A percentile compares a stretch with the other conserved stretches of the same genome.
These are phyloP conservation scores for Besnoitia besnoiti DNA, from an alignment of 169 alveolate species.

Conservation along the genomic window DNA sequence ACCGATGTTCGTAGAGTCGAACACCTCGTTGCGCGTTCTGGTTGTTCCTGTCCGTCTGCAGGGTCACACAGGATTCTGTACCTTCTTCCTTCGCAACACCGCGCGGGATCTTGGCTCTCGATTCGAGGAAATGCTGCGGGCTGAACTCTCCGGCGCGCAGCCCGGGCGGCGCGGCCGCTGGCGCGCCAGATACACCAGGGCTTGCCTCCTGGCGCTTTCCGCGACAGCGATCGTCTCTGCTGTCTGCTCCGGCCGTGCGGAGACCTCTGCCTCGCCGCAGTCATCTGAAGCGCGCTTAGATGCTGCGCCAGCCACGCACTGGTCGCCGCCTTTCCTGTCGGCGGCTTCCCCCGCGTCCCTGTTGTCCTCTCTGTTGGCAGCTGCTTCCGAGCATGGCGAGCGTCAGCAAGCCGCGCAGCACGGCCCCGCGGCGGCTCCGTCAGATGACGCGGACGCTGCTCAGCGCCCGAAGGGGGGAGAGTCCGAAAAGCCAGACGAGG, in stretches of 20 bases:
- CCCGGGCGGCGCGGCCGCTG: neutral
- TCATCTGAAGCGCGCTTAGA: neutral
- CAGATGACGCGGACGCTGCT: too few relatives aligned
- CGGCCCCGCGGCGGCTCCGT: too few relatives aligned
- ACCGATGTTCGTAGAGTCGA: too few relatives aligned
- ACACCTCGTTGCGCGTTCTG: too few relatives aligned
- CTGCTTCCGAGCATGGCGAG: too few relatives aligned
- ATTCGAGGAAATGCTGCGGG: neutral
- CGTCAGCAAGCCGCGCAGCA: too few relatives aligned
- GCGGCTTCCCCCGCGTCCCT: neutral
- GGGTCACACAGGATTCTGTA: too few relatives aligned
- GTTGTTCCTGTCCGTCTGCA: neutral
- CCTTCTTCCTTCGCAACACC: too few relatives aligned
- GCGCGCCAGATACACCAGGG: neutral
- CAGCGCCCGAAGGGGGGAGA: too few relatives aligned
- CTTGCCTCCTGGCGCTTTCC: neutral
- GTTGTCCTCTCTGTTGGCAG: neutral
- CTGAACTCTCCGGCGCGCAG: neutral
- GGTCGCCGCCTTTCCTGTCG: neutral
- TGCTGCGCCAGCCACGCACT: neutral
- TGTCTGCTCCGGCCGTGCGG: neutral
- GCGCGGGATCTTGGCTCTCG: neutral
- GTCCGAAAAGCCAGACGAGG: too few relatives aligned
- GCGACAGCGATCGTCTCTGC: neutral
- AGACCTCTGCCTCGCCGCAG: neutral